These are phyloP conservation scores for Beta macrorhiza DNA, from an alignment of 179 eudicot species.

Conservation along the genomic window DNA sequence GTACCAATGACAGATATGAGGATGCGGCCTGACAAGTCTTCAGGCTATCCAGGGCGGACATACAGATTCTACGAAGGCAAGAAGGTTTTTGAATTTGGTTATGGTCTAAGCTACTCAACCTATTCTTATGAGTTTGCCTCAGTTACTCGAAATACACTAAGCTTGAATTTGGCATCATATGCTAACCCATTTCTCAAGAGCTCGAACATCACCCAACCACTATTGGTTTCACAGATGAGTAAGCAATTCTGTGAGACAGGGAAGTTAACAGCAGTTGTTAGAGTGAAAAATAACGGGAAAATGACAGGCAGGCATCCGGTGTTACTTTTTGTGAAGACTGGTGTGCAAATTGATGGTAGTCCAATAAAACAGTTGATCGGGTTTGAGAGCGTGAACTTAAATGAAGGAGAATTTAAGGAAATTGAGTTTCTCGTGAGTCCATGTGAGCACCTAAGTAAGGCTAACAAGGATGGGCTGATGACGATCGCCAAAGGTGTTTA, in stretches of 20 bases:
- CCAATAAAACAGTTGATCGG: slow-evolving; percentile 54
- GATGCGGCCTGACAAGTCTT: slow-evolving; percentile 51
- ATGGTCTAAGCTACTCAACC: slow-evolving; percentile 62
- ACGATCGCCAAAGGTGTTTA: slow-evolving; percentile 24
- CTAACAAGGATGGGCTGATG: slow-evolving; percentile 38
- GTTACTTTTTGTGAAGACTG: slow-evolving; percentile 46
- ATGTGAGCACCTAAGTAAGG: slow-evolving; percentile 37
- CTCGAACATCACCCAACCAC: slow-evolving; percentile 22
- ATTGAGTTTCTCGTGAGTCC: slow-evolving; percentile 35
- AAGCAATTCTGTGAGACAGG: slow-evolving; percentile 20
- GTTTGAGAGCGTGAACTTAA: slow-evolving; percentile 42
- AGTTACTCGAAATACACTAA: slow-evolving; percentile 28
- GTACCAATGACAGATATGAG: slow-evolving; percentile 75
- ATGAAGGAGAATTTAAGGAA: slow-evolving; percentile 30
- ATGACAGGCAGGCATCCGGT: slow-evolving; percentile 59
- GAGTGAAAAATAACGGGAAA: slow-evolving; percentile 44
- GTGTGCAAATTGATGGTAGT: slow-evolving; percentile 25
- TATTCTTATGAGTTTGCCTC: slow-evolving; percentile 40
- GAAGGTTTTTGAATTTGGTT: slow-evolving; percentile 53
- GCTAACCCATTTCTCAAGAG: slow-evolving; percentile 18
- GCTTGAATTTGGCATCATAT: slow-evolving; percentile 15
- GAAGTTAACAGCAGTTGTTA: slow-evolving; percentile 35
- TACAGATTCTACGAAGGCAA: slow-evolving; percentile 64
- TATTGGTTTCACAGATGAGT: slow-evolving; percentile 38
- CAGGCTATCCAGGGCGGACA: slow-evolving; percentile 64